Evolutionary conservation across 2,329 filamentous ascomycete genomes (phyloP).

Genomic region (Stylonectria norvegica): DNA sequence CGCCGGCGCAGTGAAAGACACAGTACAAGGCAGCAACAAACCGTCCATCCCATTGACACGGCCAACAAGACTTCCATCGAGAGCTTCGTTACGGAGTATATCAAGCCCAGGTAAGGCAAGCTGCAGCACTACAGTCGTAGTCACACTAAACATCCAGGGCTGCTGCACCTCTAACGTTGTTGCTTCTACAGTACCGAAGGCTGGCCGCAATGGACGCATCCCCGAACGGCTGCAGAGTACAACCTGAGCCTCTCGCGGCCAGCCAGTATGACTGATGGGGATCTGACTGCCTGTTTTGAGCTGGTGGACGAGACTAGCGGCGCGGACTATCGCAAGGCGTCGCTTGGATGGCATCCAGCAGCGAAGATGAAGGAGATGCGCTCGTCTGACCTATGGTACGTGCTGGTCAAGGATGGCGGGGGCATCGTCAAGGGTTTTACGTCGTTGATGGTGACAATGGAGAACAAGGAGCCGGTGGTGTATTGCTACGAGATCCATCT

Average conservation of each 20-base stretch:
- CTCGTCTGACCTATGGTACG: conserved; percentile 63
- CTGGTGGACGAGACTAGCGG: conserved; percentile 63
- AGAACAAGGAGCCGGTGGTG: conserved; percentile 62
- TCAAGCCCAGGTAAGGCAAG: conserved; percentile 44
- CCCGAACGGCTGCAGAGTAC: conserved; percentile 40
- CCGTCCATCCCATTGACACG: conserved; percentile 40
- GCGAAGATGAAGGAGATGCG: conserved; percentile 67
- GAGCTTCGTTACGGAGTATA: conserved; percentile 47
- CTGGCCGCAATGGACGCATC: conserved; percentile 50
- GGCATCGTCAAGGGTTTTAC: conserved; percentile 50
- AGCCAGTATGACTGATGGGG: conserved; percentile 36
- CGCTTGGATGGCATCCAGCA: conserved; percentile 58
- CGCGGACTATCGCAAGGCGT: conserved; percentile 60
- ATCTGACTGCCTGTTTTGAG: conserved; percentile 52
- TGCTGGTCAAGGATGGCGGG: conserved; percentile 50
- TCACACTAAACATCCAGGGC: background rate
- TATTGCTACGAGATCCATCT: conserved; percentile 82
- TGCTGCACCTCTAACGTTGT: background rate
- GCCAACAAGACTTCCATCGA: conserved; percentile 48
- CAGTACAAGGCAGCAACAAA: background rate
- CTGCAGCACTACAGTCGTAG: too few relatives aligned
- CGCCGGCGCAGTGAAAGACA: conserved; percentile 9
- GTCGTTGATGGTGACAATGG: conserved; percentile 70
- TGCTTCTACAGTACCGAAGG: conserved; percentile 14
- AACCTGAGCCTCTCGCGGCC: conserved; percentile 42